Conservation (phyloP, 805 yeast species). For the Huiozyma naganishii region DNA sequence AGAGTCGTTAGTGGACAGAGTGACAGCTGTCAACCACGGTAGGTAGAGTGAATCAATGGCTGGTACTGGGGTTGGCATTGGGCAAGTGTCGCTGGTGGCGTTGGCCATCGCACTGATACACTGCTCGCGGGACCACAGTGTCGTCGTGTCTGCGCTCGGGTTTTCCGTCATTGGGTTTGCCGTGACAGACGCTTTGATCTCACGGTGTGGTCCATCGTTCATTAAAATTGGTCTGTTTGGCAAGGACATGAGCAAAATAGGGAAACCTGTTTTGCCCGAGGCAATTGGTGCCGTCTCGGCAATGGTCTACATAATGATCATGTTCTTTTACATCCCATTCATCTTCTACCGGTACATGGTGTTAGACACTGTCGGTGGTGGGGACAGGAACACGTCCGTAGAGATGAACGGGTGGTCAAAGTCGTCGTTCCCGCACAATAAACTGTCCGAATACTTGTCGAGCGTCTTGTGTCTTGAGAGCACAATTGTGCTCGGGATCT, state of each 20-base stretch:
- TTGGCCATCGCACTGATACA: slow-evolving; percentile 9
- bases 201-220: slow-evolving; percentile 55
- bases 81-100: neutral
- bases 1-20: no score
- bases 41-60: no score
- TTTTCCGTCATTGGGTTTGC: slow-evolving; percentile 59
- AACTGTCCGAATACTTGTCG: slow-evolving; percentile 75
- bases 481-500: slow-evolving; percentile 74
- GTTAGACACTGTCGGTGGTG: slow-evolving; percentile 47
- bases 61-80: no score
- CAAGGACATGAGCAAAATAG: slow-evolving; percentile 67
- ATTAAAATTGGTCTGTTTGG: slow-evolving; percentile 77
- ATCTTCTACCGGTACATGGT: slow-evolving; percentile 69
- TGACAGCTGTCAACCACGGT: no score
- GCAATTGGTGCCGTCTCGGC: slow-evolving; percentile 88
- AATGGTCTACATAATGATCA: slow-evolving; percentile 62
- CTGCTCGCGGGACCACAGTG: slow-evolving; percentile 15
- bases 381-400: slow-evolving; percentile 30
- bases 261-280: slow-evolving; percentile 74
- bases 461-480: slow-evolving; percentile 76
- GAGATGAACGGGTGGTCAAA: neutral
- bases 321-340: slow-evolving; percentile 82
- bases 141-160: slow-evolving; percentile 43
- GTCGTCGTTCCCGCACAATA: slow-evolving; percentile 63
- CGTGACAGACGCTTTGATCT: slow-evolving; percentile 51